Conservation (phyloP, 495 filamentous ascomycete genomes). For the Cryomyces antarcticus region DNA sequence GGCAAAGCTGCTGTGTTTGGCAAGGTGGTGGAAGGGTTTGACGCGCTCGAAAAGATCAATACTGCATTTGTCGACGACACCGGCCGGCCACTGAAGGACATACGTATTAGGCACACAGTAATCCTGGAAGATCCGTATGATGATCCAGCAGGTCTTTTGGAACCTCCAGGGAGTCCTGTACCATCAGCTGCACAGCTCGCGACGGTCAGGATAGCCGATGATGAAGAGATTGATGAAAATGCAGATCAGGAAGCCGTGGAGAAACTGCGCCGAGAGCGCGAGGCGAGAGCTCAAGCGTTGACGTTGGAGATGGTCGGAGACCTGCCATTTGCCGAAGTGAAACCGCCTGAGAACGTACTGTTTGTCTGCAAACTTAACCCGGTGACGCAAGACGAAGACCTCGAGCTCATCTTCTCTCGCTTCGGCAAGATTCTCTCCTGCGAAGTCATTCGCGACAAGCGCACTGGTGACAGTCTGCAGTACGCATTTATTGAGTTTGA, state of each 20-base stretch:
- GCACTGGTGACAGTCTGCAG: constrained; percentile 84
- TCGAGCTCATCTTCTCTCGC: constrained; percentile 87
- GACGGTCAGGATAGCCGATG: constrained; percentile 82
- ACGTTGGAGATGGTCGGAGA: constrained; percentile 97
- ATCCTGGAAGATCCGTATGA: constrained; percentile 76
- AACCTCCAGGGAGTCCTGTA: constrained; percentile 60
- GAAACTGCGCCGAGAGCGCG: constrained; percentile 62
- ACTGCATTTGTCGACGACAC: constrained; percentile 65
- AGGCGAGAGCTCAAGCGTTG: constrained; percentile 82
- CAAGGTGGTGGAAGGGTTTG: constrained; percentile 84
- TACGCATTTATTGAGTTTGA: constrained; percentile 98
- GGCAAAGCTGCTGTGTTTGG: constrained; percentile 88
- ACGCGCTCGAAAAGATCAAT: constrained; percentile 84
- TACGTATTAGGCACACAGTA: constrained; percentile 77
- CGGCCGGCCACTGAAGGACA: constrained; percentile 72
- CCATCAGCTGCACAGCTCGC: constrained; percentile 68
- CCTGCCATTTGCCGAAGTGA: constrained; percentile 92
- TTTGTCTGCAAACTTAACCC: constrained; percentile 99
- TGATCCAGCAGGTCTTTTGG: constrained; percentile 53
- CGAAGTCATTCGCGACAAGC: constrained; percentile 87
- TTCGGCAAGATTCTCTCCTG: constrained; percentile 92
- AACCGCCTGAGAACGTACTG: constrained; percentile 88
- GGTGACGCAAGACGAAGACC: constrained; percentile 85
- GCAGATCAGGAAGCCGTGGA: constrained; percentile 64
- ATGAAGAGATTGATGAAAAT: constrained; percentile 59